Evolutionary conservation across 352 stramenopile genomes (phyloP), one percentile per base, ranked within the genome.

Genomic region (Blastocystis sp.): DNA sequence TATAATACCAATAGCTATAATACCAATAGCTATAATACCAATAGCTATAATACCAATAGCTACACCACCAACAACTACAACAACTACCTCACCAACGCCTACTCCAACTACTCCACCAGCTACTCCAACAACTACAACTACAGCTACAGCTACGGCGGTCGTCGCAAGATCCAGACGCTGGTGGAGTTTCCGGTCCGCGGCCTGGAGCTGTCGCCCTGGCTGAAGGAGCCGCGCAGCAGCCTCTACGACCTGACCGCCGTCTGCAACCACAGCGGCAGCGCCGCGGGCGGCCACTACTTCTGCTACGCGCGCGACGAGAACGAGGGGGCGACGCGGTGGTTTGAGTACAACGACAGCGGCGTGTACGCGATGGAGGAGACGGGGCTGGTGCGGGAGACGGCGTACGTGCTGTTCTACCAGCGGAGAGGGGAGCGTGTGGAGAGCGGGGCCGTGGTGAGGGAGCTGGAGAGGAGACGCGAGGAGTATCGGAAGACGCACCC

Each of bases 261-360:
- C 44, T 69, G 54, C 36, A 84, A 84, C 40, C 73, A 84, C 36
- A 54, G 29, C 14, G 73, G 73, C 3, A 72, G 27, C 11, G 21
- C n/a, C 24, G 54, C 29, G 21, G 54, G 54, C n/a, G 73, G 73
- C 8, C 73, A 84, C 32, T 84, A 84, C 42, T 84, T 75, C 38
- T 84, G 73, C 48, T 84, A 67, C 36, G 73, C 73, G n/a, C 9
- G 42, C 16, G 73, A 84, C 48, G 73, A 84, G 40, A 84, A 84
- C 40, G 27, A 67, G 6, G 73, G 73, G 21, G 27, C 4, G 40
- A n/a, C 21, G 14, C 3, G 21, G 36, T 84, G 73, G 73, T 40
- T 42, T 34, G 59, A 69, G 36, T 84, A 84, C 24, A 84, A 84
- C 36, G 73, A 84, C 36, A 84, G 73, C 48, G 32, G 29, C 16